A percentile compares a stretch with the other conserved stretches of the same genome.
Evolutionary conservation across 1,284 basidiomycete species (phyloP).

Genomic region (Athelia sp.): DNA sequence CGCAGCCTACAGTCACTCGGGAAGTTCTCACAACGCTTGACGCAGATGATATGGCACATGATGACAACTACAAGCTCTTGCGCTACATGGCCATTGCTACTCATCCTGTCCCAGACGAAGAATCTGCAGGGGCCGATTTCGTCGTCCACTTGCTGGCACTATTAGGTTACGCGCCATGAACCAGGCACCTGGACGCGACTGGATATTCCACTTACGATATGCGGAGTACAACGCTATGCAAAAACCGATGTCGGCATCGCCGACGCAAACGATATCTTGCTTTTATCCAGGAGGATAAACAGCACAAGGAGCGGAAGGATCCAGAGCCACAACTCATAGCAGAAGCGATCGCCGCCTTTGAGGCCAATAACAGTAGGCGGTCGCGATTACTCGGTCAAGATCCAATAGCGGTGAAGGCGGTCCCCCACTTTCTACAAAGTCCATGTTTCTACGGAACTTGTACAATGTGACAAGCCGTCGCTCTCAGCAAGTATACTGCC

Average conservation of each 20-base stretch:
- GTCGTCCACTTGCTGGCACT: slow-evolving; percentile 20
- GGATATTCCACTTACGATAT: slow-evolving; percentile 18
- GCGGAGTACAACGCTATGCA: slow-evolving; percentile 17
- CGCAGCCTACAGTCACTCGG: slow-evolving; percentile 16
- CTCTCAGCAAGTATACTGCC: slow-evolving; percentile 21
- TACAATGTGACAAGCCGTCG: slow-evolving; percentile 9
- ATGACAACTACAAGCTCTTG: slow-evolving; percentile 15
- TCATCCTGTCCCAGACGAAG: slow-evolving; percentile 11
- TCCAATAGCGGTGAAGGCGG: slow-evolving; percentile 15
- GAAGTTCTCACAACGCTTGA: slow-evolving; percentile 17
- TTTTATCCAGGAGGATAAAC: slow-evolving; percentile 30
- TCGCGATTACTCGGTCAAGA: slow-evolving; percentile 11
- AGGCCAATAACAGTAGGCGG: slow-evolving; percentile 20
- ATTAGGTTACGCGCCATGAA: slow-evolving; percentile 22
- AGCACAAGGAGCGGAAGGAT: slow-evolving; percentile 10
- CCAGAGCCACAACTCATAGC: slow-evolving; percentile 28
- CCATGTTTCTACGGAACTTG: slow-evolving; percentile 16
- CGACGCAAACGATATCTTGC: slow-evolving; percentile 21
- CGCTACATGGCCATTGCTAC: slow-evolving; percentile 22
- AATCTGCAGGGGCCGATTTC: slow-evolving; percentile 27
- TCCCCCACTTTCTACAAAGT: slow-evolving; percentile 28
- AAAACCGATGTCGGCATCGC: slow-evolving; percentile 28
- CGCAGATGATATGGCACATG: slow-evolving; percentile 14
- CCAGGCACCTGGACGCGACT: slow-evolving; percentile 18
- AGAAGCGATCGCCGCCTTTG: slow-evolving; percentile 30